A percentile compares a stretch with the other conserved stretches of the same genome.
Evolutionary conservation across 768 basidiomycete genomes (phyloP).

Genomic region (Coprinellus micaceus): DNA sequence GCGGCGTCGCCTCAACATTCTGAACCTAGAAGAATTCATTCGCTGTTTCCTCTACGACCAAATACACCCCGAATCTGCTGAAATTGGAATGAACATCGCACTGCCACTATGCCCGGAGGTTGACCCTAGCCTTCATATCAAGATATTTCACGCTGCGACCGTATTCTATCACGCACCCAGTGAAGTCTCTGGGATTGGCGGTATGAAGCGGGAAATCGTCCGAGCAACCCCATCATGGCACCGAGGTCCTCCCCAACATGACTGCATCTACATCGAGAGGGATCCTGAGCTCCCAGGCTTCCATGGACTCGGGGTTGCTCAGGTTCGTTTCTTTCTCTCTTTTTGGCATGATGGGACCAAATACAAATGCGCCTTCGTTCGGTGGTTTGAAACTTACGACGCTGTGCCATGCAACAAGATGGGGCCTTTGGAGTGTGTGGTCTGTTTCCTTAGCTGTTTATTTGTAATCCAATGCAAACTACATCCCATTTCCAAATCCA

Average conservation of each 20-base stretch:
- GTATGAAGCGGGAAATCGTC: slow-evolving; percentile 20
- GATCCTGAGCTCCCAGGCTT: slow-evolving; percentile 14
- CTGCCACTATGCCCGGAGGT: background rate
- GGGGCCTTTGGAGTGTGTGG: too few relatives aligned
- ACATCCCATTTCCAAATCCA: too few relatives aligned
- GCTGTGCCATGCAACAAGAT: too few relatives aligned
- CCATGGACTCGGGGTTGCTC: slow-evolving; percentile 22
- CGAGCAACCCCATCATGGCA: slow-evolving; percentile 21
- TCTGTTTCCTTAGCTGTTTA: too few relatives aligned
- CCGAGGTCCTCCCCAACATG: slow-evolving; percentile 14
- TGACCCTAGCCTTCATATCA: background rate
- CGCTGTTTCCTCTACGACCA: background rate
- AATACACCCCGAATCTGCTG: background rate
- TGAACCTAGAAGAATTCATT: background rate
- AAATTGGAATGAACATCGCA: background rate
- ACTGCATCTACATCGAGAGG: slow-evolving; percentile 20
- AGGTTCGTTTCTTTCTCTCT: slow-evolving; percentile 24
- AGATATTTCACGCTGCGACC: slow-evolving; percentile 3
- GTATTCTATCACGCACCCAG: slow-evolving; percentile 13
- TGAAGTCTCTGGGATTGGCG: slow-evolving; percentile 16
- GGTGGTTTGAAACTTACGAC: slow-evolving; percentile 22
- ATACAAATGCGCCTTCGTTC: slow-evolving; percentile 28
- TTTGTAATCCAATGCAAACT: too few relatives aligned
- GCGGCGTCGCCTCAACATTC: background rate
- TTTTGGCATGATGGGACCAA: slow-evolving; percentile 12